A percentile compares a stretch with the other conserved stretches of the same genome.
Evolutionary conservation across 2,329 filamentous ascomycete genomes (phyloP).

Genomic region (Colletotrichum phormii): DNA sequence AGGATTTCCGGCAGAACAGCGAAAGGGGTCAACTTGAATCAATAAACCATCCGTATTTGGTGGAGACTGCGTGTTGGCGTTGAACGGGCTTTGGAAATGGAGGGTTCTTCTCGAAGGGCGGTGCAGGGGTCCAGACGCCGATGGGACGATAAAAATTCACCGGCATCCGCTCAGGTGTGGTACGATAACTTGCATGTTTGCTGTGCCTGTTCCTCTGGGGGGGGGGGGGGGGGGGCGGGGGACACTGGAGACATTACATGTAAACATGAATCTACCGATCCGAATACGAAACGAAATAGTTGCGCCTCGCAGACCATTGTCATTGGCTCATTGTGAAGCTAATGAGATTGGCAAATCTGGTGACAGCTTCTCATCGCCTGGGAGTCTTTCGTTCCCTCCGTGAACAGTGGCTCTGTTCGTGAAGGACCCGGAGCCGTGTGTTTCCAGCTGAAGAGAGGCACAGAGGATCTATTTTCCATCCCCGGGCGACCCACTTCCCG

Average conservation of each 20-base stretch:
- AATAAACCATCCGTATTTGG: conserved; percentile 5
- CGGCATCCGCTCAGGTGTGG: conserved; percentile 32
- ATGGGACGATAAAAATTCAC: conserved; percentile 31
- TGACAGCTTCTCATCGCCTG: conserved; percentile 17
- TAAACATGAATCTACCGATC: background rate
- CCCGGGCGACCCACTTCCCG: conserved; percentile 34
- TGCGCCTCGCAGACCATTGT: background rate
- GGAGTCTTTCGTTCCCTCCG: background rate
- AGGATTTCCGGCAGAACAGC: background rate
- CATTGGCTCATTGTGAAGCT: background rate
- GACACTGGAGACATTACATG: background rate
- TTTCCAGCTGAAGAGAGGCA: conserved; percentile 13
- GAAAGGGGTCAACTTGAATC: background rate
- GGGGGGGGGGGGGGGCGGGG: too few species aligned
- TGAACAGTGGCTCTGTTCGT: background rate
- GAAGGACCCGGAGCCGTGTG: background rate
- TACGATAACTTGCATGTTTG: conserved; percentile 27
- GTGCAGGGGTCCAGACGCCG: conserved; percentile 29
- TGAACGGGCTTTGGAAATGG: conserved; percentile 30
- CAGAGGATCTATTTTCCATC: conserved; percentile 13
- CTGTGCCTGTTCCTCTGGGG: conserved; percentile 1
- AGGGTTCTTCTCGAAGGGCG: conserved; percentile 10
- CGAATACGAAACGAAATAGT: conserved; percentile 23
- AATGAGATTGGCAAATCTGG: conserved; percentile 26
- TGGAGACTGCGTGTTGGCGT: conserved; percentile 6